phyloP scores from a whole-genome alignment of 129 eudicot species.

The Pulicaria dysenterica region DNA sequence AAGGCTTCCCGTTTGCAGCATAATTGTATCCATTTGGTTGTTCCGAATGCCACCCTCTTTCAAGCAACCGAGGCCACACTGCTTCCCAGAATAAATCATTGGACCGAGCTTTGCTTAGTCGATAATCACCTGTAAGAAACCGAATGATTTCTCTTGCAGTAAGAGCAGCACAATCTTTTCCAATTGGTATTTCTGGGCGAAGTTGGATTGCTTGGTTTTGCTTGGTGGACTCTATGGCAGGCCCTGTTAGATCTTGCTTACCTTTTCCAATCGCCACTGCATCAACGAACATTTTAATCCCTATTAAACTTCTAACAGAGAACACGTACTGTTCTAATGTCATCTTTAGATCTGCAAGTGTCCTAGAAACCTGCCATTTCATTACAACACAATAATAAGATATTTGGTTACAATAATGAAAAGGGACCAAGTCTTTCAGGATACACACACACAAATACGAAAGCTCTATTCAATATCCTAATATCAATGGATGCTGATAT shows the following conservation, averaged over 20 bases:
- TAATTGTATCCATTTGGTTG: conserved; percentile 52
- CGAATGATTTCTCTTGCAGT: conserved; percentile 52
- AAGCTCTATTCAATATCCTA: background rate
- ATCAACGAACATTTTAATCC: conserved; percentile 52
- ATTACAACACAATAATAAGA: conserved; percentile 4
- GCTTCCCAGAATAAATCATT: conserved; percentile 87
- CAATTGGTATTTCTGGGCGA: conserved; percentile 58
- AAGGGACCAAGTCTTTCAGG: conserved; percentile 11
- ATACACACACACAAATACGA: background rate
- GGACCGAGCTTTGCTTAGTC: conserved; percentile 78
- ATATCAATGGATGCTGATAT: background rate
- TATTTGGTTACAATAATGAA: conserved; percentile 1
- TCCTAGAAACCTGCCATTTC: conserved; percentile 60
- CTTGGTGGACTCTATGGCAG: conserved; percentile 49
- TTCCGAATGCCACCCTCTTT: conserved; percentile 82
- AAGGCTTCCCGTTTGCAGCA: conserved; percentile 41
- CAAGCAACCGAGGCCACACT: conserved; percentile 86
- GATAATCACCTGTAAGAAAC: conserved; percentile 60
- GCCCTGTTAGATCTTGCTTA: conserved; percentile 69
- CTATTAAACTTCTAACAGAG: conserved; percentile 54
- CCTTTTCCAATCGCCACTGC: conserved; percentile 74
- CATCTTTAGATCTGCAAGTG: conserved; percentile 48
- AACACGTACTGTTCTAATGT: conserved; percentile 56
- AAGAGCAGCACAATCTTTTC: conserved; percentile 71
- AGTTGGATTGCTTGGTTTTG: conserved; percentile 41